Evolutionary conservation across 129 eudicot genomes (phyloP), one percentile per base, ranked within the genome.

Genomic region (Solidago caesia): DNA sequence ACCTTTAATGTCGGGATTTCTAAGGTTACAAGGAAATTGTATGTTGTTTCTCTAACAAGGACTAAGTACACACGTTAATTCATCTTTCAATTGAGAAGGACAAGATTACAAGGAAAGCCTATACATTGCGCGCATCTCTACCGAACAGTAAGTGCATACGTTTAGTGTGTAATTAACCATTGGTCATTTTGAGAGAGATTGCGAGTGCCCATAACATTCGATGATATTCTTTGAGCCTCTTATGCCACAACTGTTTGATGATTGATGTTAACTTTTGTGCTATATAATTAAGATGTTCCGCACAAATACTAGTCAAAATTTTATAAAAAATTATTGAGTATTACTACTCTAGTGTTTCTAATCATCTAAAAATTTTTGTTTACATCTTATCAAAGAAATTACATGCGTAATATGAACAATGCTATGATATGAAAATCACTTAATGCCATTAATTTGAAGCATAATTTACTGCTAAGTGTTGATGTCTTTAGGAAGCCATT

Each of bases 401-500:
- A 75, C 26, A 46, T 42, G 12, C 4, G 12, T 26, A 6, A 43
- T 60, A 62, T 33, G 46, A 45, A 7, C 27, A 47, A n/a, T 69
- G 14, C 3, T 68, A 77, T 29, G 66, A 15, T 59, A 57, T 4
- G 33, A 7, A 71, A 59, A 15, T 6, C 7, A 70, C 74, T 51
- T 70, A 51, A 70, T 59, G 58, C 27, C 70, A 58, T 64, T 44
- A 70, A 64, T 29, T 0, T 15, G 52, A 77, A 70, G 39, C 41
- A 21, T 21, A 21, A 21, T 29, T 6, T 65, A 14, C 27, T 42
- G 7, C 72, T 71, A 71, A 63, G 62, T 48, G 70, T 39, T 42
- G 46, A 71, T 52, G 44, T 46, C 46, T 8, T 39, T 67, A 13
- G 68, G 75, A 75, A 93, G 79, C 98, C 98, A 94, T 8, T 82